Conservation (phyloP, 305 asterid species). For the Fraxinus baroniana region DNA sequence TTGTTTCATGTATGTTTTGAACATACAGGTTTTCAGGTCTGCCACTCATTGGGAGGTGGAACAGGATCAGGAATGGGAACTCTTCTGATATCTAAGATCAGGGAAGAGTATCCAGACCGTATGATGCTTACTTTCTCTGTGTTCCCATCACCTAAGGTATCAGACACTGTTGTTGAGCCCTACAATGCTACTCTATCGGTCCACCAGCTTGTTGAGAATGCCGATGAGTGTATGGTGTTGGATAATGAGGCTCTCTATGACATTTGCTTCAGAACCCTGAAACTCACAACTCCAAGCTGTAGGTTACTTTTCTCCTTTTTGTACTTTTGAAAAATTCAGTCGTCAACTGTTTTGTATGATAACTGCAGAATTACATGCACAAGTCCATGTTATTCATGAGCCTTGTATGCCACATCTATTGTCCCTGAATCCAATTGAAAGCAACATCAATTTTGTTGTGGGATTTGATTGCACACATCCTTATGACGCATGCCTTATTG, state of each 20-base stretch:
- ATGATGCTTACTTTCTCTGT: constrained; percentile 80
- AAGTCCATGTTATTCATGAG: not conserved
- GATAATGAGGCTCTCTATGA: constrained; percentile 74
- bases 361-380: not conserved
- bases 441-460: not conserved
- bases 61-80: constrained; percentile 85
- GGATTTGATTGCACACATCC: not conserved
- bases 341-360: not conserved
- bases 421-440: not conserved
- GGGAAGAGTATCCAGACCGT: constrained; percentile 72
- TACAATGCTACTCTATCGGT: constrained; percentile 75
- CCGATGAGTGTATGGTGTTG: constrained; percentile 81
- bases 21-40: constrained; percentile 50
- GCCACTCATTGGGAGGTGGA: constrained; percentile 64
- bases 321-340: not conserved
- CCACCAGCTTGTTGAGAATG: constrained; percentile 80
- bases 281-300: constrained; percentile 77
- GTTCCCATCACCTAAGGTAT: constrained; percentile 73
- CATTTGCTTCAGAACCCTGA: constrained; percentile 72
- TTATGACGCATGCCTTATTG: not conserved
- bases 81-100: constrained; percentile 64
- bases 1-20: not conserved
- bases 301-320: constrained; percentile 24
- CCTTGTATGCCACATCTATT: not conserved
- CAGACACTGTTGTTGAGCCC: constrained; percentile 81